Percentiles rank a stretch among this genome's conserved stretches.
These are phyloP conservation scores for Fusarium algeriense DNA, from an alignment of 2,329 filamentous ascomycete species.

Conservation along the genomic window DNA sequence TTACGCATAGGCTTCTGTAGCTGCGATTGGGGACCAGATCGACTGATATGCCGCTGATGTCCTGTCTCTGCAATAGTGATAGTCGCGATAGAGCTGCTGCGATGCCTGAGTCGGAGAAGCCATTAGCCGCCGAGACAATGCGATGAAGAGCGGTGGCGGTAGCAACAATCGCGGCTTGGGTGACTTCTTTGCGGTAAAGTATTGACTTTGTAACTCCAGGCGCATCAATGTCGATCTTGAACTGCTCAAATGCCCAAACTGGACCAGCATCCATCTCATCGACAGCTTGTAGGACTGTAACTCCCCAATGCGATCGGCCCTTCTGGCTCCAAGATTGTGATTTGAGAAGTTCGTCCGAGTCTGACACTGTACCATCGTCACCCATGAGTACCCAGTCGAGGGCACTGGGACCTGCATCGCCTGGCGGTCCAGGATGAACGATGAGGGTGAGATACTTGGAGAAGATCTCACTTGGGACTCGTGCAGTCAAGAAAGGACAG, in stretches of 20 bases:
- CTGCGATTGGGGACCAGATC: background rate
- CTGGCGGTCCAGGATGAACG: slow-evolving; percentile 29
- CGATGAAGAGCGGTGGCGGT: slow-evolving; percentile 18
- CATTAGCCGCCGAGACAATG: slow-evolving; percentile 3
- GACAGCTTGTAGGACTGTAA: slow-evolving; percentile 33
- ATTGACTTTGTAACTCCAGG: slow-evolving; percentile 29
- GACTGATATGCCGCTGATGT: background rate
- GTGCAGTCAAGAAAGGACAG: slow-evolving; percentile 28
- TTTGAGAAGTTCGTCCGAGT: slow-evolving; percentile 24
- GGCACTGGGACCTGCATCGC: slow-evolving; percentile 32
- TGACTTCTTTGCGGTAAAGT: slow-evolving; percentile 25
- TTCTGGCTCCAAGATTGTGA: slow-evolving; percentile 18
- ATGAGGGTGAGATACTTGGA: slow-evolving; percentile 31
- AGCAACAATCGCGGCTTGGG: slow-evolving; percentile 22
- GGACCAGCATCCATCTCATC: slow-evolving; percentile 36
- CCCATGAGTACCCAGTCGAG: slow-evolving; percentile 36
- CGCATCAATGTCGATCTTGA: slow-evolving; percentile 26
- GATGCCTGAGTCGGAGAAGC: background rate
- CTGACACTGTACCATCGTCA: slow-evolving; percentile 20
- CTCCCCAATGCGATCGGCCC: slow-evolving; percentile 35
- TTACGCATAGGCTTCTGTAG: slow-evolving; percentile 10
- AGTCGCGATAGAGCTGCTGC: background rate
- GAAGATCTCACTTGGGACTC: slow-evolving; percentile 25
- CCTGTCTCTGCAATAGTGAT: background rate
- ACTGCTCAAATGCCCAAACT: slow-evolving; percentile 37